These are phyloP conservation scores for Thalassia testudinum DNA, from an alignment of 116 monocot genomes.

Conservation along the genomic window DNA sequence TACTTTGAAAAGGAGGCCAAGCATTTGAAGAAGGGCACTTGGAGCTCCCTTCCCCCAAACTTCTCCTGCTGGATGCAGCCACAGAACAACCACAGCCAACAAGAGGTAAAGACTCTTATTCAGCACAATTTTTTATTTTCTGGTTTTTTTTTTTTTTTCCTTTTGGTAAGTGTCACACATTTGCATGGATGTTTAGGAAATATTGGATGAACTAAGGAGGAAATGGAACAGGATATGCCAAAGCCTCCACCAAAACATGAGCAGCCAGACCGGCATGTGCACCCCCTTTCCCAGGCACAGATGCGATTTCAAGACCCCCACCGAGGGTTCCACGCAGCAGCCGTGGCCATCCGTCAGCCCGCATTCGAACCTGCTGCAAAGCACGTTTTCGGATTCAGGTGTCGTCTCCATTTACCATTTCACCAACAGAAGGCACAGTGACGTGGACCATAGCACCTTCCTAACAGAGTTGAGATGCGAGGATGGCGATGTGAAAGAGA, in stretches of 20 bases:
- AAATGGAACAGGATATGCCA: conserved; percentile 74
- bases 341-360: too few species aligned
- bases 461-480: not conserved
- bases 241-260: conserved; percentile 27
- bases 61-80: conserved; percentile 63
- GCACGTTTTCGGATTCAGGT: not conserved
- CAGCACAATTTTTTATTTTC: too few species aligned
- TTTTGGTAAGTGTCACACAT: too few species aligned
- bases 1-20: conserved; percentile 66
- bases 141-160: too few species aligned
- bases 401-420: not conserved
- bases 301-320: not conserved
- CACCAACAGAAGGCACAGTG: not conserved
- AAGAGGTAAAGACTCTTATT: conserved; percentile 28
- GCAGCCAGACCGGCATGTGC: conserved; percentile 8
- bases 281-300: not conserved
- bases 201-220: conserved; percentile 39
- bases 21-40: conserved; percentile 7
- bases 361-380: too few species aligned
- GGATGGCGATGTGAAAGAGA: not conserved
- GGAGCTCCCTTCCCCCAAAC: conserved; percentile 5
- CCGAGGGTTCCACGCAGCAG: not conserved
- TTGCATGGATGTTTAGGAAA: conserved; percentile 20
- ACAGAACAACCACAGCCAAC: conserved; percentile 20
- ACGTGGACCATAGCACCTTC: not conserved